A percentile compares a stretch with the other conserved stretches of the same genome.
Conservation (phyloP, 2,329 filamentous ascomycete genomes). For the Penicillium thymicola region DNA sequence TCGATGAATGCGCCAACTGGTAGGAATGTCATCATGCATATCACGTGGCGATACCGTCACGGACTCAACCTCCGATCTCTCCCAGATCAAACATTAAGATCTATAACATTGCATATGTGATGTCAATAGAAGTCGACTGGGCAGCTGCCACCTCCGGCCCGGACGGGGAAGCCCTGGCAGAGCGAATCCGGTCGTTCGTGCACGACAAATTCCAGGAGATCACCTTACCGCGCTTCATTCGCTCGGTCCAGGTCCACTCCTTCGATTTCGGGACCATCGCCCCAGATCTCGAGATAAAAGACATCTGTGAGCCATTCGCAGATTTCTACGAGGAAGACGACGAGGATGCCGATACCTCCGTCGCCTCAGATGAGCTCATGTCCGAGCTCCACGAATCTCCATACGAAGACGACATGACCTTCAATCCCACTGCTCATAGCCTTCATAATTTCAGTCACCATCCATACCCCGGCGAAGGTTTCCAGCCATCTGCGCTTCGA, state of each 20-base stretch:
- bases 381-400: slow-evolving; percentile 26
- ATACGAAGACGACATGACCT: slow-evolving; percentile 31
- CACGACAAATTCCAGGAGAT: slow-evolving; percentile 95
- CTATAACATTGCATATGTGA: slow-evolving; percentile 44
- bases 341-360: slow-evolving; percentile 48
- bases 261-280: slow-evolving; percentile 86
- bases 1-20: background rate
- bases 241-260: slow-evolving; percentile 87
- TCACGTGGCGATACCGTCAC: slow-evolving; percentile 14
- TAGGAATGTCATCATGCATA: background rate
- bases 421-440: slow-evolving; percentile 23
- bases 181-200: slow-evolving; percentile 86
- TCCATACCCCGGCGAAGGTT: slow-evolving; percentile 30
- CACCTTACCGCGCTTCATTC: slow-evolving; percentile 89
- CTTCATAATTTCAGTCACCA: slow-evolving; percentile 23
- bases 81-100: background rate
- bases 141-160: slow-evolving; percentile 83
- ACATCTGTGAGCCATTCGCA: slow-evolving; percentile 89
- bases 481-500: slow-evolving; percentile 33
- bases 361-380: slow-evolving; percentile 35
- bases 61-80: slow-evolving; percentile 5
- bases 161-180: slow-evolving; percentile 79
- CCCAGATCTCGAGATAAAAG: slow-evolving; percentile 87
- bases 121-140: slow-evolving; percentile 99
- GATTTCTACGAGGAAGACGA: slow-evolving; percentile 88